Base-by-base conservation (phyloP, 306 rosid species). In the Quercus aquifolioides region DNA sequence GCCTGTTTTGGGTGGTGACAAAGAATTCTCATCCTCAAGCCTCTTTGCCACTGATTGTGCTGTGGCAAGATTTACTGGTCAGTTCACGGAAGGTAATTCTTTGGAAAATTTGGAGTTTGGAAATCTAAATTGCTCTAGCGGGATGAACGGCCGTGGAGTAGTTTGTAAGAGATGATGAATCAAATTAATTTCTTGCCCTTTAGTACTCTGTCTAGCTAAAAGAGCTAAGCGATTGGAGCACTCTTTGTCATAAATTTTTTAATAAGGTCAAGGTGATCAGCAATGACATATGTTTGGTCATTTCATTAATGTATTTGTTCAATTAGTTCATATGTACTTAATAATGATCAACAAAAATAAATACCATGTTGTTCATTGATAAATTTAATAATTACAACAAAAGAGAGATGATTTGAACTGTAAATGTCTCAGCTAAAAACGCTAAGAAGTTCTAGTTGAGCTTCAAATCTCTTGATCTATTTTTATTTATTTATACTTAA, bases 1-100 rank as follows among this genome's bases (percentile, higher is more conserved):
- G 85, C 87, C 87, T 11, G 82, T 84, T 46, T 49, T 84, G 70
- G 87, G 90, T 21, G 87, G 90, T 1, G 78, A 81, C 19, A 79
- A 58, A 65, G 82, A 84, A 73, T 87, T 84, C 51, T 46, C 80
- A 1, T 74, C 86, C 4, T 84, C 90, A 69, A 56, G 73, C 14
- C 76, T 81, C 38, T 84, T 87, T 64, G 41, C 82, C 28, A 56
- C 82, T 0, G 86, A 87, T 81, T 84, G 84, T 28, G 23, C 26
- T 3, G 84, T 74, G 1, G 33, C 90, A 2, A 80, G 80, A 49
- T 84, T 81, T 59, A 80, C 9, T 3, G 58, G 71, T 46, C 69
- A 65, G 21, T 10, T 59, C 2, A 41, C 60, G 9, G 38, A 15
- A 17, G 65, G 58, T 9, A 43, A 6, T 8, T 35, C 46, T 63